These are phyloP conservation scores for Alternaria tenuissima DNA, from an alignment of 2,329 filamentous ascomycete genomes.

Conservation along the genomic window DNA sequence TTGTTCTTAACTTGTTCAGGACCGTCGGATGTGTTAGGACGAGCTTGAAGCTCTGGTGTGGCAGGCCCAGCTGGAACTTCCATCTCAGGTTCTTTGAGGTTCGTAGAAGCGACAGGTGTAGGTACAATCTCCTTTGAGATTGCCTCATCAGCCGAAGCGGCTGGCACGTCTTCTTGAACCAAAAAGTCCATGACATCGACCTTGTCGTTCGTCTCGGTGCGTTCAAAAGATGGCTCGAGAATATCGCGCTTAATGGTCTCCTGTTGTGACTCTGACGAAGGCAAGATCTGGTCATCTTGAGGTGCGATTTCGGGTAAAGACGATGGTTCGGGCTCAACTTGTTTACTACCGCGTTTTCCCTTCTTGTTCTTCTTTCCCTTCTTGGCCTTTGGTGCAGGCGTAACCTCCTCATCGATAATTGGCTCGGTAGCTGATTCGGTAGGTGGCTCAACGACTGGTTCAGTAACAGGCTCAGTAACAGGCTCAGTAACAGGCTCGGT, in stretches of 20 bases:
- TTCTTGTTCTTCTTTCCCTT: slow-evolving; percentile 47
- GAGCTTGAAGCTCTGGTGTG: neutral
- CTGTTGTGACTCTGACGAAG: slow-evolving; percentile 12
- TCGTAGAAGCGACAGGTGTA: neutral
- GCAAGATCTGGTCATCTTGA: slow-evolving; percentile 10
- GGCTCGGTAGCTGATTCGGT: neutral
- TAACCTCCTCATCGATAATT: neutral
- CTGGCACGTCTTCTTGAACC: slow-evolving; percentile 16
- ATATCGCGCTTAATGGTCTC: slow-evolving; percentile 31
- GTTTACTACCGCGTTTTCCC: slow-evolving; percentile 33
- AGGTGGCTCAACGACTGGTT: neutral
- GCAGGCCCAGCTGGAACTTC: slow-evolving; percentile 2
- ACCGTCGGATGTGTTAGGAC: slow-evolving; percentile 11
- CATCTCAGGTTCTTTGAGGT: neutral
- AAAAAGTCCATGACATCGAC: slow-evolving; percentile 24
- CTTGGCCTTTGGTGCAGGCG: slow-evolving; percentile 32
- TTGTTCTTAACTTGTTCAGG: slow-evolving; percentile 6
- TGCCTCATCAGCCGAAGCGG: neutral
- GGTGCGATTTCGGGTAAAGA: slow-evolving; percentile 10
- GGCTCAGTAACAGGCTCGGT: neutral
- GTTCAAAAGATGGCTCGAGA: slow-evolving; percentile 31
- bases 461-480: neutral
- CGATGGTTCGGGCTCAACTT: slow-evolving; percentile 22
- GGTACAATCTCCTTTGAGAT: neutral
- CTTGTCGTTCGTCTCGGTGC: slow-evolving; percentile 16